phyloP scores from a whole-genome alignment of 352 stramenopile species.

The Phytophthora ramorum region DNA sequence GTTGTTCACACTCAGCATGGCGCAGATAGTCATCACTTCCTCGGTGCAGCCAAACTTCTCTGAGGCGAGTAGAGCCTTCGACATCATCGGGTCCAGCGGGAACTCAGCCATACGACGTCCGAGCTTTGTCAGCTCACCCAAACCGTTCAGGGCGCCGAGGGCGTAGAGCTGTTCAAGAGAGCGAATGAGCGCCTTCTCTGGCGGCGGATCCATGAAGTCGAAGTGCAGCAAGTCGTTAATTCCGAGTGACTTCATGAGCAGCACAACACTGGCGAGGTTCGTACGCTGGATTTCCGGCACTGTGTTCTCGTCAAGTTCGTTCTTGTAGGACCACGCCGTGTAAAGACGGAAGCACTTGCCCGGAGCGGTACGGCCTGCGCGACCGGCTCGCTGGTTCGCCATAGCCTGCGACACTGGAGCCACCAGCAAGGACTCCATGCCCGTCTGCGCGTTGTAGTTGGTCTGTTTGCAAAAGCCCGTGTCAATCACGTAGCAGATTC shows the following conservation, averaged over 20 bases:
- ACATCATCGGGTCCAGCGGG: conserved; percentile 95
- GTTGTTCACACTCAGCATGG: conserved; percentile 99
- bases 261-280: conserved; percentile 96
- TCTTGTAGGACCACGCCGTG: conserved; percentile 98
- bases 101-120: conserved; percentile 97
- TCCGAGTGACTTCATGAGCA: conserved; percentile 99
- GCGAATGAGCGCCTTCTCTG: conserved; percentile 98
- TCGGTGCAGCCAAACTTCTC: conserved; percentile 93
- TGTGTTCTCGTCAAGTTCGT: conserved; percentile 99
- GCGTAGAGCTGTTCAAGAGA: conserved; percentile 99
- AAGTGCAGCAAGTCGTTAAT: conserved; percentile 99
- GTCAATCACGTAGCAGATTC: conserved; percentile 99
- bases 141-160: conserved; percentile 98
- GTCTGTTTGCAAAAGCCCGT: conserved; percentile 99
- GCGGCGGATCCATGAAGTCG: conserved; percentile 99
- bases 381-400: conserved; percentile 96
- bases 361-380: conserved; percentile 95
- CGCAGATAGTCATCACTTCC: conserved; percentile 97
- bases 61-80: conserved; percentile 91
- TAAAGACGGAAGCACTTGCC: conserved; percentile 99
- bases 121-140: conserved; percentile 98
- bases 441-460: conserved; percentile 98
- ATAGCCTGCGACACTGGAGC: conserved; percentile 97
- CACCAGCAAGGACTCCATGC: conserved; percentile 99
- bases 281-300: conserved; percentile 98